Evolutionary conservation across 169 alveolate species (phyloP).

Genomic region (Amoebophrya sp.): DNA sequence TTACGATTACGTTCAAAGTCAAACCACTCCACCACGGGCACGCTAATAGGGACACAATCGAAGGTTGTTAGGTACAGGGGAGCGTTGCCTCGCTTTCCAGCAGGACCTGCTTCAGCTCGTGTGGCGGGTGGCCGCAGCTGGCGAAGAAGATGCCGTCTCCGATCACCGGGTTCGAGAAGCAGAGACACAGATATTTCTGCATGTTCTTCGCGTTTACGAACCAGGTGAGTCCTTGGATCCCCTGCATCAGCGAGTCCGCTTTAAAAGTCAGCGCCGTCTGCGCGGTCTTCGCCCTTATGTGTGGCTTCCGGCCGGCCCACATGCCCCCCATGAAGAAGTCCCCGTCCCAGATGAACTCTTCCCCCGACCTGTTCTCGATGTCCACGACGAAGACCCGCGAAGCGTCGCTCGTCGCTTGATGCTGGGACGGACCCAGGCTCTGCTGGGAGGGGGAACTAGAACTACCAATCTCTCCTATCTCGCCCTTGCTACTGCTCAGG

Average conservation of each 20-base stretch:
- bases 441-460: too few relatives aligned
- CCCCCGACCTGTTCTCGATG: background rate
- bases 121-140: conserved; percentile 7
- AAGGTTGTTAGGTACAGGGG: background rate
- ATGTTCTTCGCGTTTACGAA: background rate
- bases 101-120: conserved; percentile 10
- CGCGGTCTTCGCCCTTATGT: background rate
- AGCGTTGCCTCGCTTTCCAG: background rate
- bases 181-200: background rate
- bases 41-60: too few relatives aligned
- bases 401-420: background rate
- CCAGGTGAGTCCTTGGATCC: background rate
- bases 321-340: background rate
- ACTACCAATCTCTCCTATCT: too few relatives aligned
- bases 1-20: too few relatives aligned
- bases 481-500: too few relatives aligned
- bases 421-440: background rate
- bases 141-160: conserved; percentile 18
- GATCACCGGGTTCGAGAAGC: conserved; percentile 6
- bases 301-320: background rate
- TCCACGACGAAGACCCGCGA: background rate
- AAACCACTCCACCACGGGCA: too few relatives aligned
- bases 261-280: background rate
- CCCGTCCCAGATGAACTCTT: background rate
- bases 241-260: background rate